Base-by-base conservation (phyloP, 2,329 filamentous ascomycete genomes). In the Stachybotrys echinatus region DNA sequence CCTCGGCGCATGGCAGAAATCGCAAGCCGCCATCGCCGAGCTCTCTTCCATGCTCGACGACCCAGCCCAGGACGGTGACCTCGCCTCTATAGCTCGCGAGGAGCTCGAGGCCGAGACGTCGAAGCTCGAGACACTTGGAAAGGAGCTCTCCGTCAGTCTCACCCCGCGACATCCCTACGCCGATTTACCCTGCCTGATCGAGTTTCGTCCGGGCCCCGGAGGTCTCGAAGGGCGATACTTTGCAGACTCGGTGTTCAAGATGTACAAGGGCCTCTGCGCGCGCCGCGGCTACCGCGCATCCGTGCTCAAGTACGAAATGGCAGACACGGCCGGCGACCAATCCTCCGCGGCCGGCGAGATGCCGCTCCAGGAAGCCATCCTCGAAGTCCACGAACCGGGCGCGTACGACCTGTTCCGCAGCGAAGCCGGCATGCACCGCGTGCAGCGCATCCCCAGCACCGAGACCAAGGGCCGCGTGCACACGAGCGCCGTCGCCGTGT, bases 341-440 rank as follows among this genome's bases (percentile, higher is more conserved):
- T 71, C 73, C 7, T 74, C 75, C 2, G 69, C 75, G 0, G 78
- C 79, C 12, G 79, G 79, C 46, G 87, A 91, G 54, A 72, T 80
- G 22, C 85, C 89, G 6, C 76, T 97, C 3, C 84, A 88, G 49
- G 94, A 97, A 73, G 94, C 89, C 7, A 83, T 99, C 21, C 77
- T 99, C 22, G 91, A 96, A 66, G 76, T 99, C 34, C 81, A 86
- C 51, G 80, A 84, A 46, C 72, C 81, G 2, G 89, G 89, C 23
- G 85, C 91, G 20, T 99, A 96, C 68, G 89, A 87, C 52, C 63
- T 83, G 2, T 82, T 99, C 60, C 82, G 92, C 53, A 86, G 86
- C 59, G 94, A 99, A 69, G 89, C 92, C 3, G 94, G 94, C 27
- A 94, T 99, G 57, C 94, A 99, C 66, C 83, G 94, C 23, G 94